A percentile compares a stretch with the other conserved stretches of the same genome.
These are phyloP conservation scores for Xylariales sp. DNA, from an alignment of 2,329 filamentous ascomycete genomes.

Conservation along the genomic window DNA sequence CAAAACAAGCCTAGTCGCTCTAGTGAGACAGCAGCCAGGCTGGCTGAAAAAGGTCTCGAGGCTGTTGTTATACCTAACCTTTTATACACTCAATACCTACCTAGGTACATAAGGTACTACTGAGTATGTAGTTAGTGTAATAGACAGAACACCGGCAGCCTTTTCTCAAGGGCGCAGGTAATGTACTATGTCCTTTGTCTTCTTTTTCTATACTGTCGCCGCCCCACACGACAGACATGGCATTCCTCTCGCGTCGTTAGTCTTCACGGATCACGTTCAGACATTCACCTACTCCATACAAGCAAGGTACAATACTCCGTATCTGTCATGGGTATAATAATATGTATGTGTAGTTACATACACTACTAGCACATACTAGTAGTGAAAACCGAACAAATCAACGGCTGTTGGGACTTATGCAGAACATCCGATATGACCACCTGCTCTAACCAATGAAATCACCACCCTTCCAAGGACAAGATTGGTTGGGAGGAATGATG, in stretches of 20 bases:
- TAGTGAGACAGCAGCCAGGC: constrained; percentile 5
- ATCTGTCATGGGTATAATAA: no score
- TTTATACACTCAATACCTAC: no score
- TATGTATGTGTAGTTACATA: not conserved
- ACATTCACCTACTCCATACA: not conserved
- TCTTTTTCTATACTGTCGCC: not conserved
- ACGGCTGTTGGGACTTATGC: constrained; percentile 24
- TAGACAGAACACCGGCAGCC: no score
- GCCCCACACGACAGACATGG: not conserved
- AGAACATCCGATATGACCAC: constrained; percentile 25
- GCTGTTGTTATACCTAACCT: not conserved
- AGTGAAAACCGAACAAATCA: constrained; percentile 31
- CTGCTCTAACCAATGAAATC: constrained; percentile 29
- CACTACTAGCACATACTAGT: constrained; percentile 1
- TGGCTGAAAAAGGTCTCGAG: constrained; percentile 25
- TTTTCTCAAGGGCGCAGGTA: not conserved
- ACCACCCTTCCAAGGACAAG: constrained; percentile 6
- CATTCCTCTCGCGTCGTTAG: not conserved
- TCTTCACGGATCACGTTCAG: not conserved
- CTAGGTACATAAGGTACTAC: no score
- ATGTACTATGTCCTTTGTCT: not conserved
- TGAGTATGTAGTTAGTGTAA: no score
- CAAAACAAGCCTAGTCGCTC: constrained; percentile 23
- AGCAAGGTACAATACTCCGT: no score
- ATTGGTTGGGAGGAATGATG: constrained; percentile 16